These are phyloP conservation scores for Chara braunii DNA, from an alignment of 139 green algal species.

Conservation along the genomic window DNA sequence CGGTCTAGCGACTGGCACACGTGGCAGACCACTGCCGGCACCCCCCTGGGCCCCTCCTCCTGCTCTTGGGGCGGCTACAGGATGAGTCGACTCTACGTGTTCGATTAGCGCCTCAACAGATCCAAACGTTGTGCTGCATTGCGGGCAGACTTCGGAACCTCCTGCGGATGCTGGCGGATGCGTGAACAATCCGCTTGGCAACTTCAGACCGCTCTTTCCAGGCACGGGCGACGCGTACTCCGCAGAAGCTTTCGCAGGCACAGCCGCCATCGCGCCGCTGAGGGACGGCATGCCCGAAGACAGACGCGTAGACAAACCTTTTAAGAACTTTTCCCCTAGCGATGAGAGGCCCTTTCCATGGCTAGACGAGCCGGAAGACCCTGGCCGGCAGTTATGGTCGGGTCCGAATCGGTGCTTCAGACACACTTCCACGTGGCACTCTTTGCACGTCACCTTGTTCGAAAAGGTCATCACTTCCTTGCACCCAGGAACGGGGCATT, in stretches of 20 bases:
- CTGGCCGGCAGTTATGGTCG: constrained; percentile 30
- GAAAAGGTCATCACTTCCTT: constrained; percentile 35
- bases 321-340: neutral
- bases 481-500: constrained; percentile 28
- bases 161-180: no score
- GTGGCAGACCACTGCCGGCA: neutral
- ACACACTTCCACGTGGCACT: constrained; percentile 20
- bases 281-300: neutral
- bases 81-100: neutral
- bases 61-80: constrained; percentile 1
- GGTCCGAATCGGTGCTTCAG: constrained; percentile 32
- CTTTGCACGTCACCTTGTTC: constrained; percentile 30
- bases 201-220: neutral
- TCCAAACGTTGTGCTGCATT: no score
- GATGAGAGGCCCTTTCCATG: neutral
- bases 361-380: neutral
- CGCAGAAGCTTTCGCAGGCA: neutral
- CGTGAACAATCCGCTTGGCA: no score
- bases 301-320: neutral
- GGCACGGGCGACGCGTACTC: neutral
- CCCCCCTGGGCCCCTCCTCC: neutral
- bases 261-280: neutral
- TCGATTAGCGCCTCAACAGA: neutral
- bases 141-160: no score
- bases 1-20: neutral